Evolutionary conservation across 257 asterid genomes (phyloP).

Genomic region (Solanum sparsipilum): DNA sequence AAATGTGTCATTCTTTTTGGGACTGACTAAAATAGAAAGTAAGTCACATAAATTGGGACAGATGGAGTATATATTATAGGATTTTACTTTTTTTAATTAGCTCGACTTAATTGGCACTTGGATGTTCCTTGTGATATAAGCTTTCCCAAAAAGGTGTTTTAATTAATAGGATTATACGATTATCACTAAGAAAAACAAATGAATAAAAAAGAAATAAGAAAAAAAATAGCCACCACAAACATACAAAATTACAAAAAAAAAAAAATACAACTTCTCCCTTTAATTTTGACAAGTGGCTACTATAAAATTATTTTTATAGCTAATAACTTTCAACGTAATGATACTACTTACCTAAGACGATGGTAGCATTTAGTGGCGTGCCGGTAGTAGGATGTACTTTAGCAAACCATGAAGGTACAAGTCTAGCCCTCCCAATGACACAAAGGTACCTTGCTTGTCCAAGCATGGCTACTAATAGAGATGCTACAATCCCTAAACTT

Average conservation of each 20-base stretch:
- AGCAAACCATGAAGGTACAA: slow-evolving; percentile 36
- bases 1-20: too few species aligned
- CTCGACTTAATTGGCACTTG: neutral
- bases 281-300: neutral
- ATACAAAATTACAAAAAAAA: neutral
- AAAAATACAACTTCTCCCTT: too few species aligned
- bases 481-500: slow-evolving; percentile 30
- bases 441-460: slow-evolving; percentile 42
- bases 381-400: slow-evolving; percentile 24
- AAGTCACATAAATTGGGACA: too few species aligned
- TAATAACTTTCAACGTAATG: neutral
- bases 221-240: neutral
- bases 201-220: neutral
- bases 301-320: neutral
- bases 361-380: neutral
- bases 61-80: too few species aligned
- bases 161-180: neutral
- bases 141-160: neutral
- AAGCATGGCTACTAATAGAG: slow-evolving; percentile 34
- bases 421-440: slow-evolving; percentile 36
- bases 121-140: neutral
- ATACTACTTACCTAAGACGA: neutral
- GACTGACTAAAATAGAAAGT: too few species aligned
- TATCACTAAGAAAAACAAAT: neutral
- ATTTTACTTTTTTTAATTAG: neutral